These are phyloP conservation scores for Enterospora canceri DNA, from an alignment of 371 early-diverging fungal genomes.

Conservation along the genomic window DNA sequence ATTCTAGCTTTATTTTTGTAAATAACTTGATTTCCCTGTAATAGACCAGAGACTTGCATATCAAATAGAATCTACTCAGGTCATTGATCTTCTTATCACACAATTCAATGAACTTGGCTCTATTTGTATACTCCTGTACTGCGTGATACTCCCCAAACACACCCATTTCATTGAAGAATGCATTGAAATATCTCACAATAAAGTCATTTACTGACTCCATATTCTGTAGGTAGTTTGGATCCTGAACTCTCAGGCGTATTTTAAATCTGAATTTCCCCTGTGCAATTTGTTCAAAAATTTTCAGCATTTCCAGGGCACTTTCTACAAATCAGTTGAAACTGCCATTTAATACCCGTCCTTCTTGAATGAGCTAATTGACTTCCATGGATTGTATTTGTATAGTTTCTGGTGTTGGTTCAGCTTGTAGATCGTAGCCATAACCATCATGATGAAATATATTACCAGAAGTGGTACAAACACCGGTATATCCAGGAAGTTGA, in stretches of 20 bases:
- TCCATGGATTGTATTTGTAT: slow-evolving; percentile 80
- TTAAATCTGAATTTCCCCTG: background rate
- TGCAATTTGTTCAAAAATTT: background rate
- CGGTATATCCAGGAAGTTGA: slow-evolving; percentile 73
- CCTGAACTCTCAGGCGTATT: background rate
- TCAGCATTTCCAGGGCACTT: background rate
- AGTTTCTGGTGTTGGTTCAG: slow-evolving; percentile 92
- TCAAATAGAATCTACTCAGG: background rate
- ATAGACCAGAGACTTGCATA: background rate
- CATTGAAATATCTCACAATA: background rate
- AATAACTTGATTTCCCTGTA: background rate
- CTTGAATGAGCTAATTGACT: slow-evolving; percentile 72
- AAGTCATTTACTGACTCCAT: background rate
- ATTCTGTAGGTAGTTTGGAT: background rate
- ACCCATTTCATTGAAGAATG: background rate
- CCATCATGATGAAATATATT: slow-evolving; percentile 81
- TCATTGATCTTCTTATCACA: slow-evolving; percentile 4
- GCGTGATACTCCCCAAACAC: slow-evolving; percentile 8
- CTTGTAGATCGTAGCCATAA: slow-evolving; percentile 77
- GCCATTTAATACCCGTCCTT: slow-evolving; percentile 50
- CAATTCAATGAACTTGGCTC: slow-evolving; percentile 13
- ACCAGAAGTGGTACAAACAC: slow-evolving; percentile 71
- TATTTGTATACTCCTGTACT: slow-evolving; percentile 4
- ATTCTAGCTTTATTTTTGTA: background rate
- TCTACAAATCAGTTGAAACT: too few relatives aligned